These are phyloP conservation scores for Fusarium hostae DNA, from an alignment of 2,329 filamentous ascomycete genomes.

Conservation along the genomic window DNA sequence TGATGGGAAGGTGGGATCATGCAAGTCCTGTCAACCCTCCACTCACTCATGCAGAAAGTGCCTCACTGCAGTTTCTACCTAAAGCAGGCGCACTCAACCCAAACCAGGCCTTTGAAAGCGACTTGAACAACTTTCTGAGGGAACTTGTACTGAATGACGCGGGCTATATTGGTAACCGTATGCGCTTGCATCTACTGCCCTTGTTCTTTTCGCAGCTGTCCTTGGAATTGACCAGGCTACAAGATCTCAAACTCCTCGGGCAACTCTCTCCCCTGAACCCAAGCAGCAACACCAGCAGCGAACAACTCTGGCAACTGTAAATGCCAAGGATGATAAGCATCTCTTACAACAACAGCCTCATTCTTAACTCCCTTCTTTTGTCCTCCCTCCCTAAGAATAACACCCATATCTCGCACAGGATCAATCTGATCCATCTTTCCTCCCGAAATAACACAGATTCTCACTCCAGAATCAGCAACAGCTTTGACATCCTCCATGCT, in stretches of 20 bases:
- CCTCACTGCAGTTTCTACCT: background rate
- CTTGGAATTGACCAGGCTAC: background rate
- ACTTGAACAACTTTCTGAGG: background rate
- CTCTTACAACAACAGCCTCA: slow-evolving; percentile 19
- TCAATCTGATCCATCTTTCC: slow-evolving; percentile 29
- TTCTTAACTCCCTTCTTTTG: background rate
- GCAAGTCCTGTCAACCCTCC: background rate
- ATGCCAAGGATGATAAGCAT: slow-evolving; percentile 31
- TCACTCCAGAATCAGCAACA: slow-evolving; percentile 12
- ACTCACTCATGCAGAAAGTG: background rate
- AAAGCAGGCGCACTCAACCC: background rate
- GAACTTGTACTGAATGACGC: no score
- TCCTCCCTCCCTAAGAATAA: background rate
- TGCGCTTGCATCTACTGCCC: no score
- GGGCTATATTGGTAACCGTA: background rate
- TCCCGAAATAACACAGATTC: slow-evolving; percentile 22
- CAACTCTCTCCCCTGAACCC: background rate
- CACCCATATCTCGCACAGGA: slow-evolving; percentile 8
- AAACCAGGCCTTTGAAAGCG: background rate
- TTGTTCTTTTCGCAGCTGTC: background rate
- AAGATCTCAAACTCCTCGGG: slow-evolving; percentile 11
- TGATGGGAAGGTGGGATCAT: background rate
- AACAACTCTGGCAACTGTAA: slow-evolving; percentile 27
- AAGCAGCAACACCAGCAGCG: slow-evolving; percentile 18
- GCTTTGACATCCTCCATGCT: background rate